A percentile compares a stretch with the other conserved stretches of the same genome.
Evolutionary conservation across 768 basidiomycete species (phyloP).

Genomic region (Guyanaporus albipodus): DNA sequence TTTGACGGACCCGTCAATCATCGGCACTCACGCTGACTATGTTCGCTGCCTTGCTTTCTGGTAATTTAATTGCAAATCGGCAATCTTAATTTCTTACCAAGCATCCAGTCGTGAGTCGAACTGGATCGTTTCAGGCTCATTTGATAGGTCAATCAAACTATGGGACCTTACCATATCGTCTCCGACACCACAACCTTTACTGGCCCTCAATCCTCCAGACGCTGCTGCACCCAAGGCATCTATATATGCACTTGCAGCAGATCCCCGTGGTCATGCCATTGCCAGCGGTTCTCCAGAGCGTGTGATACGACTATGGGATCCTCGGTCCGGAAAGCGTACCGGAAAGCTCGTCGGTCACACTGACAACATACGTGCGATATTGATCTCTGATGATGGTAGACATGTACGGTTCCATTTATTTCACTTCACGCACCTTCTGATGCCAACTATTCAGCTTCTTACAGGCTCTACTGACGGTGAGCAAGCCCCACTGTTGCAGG

Average conservation of each 20-base stretch:
- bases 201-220: constrained; percentile 67
- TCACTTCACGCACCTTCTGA: constrained; percentile 7
- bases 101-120: constrained; percentile 62
- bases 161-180: constrained; percentile 73
- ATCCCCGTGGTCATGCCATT: constrained; percentile 74
- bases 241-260: constrained; percentile 75
- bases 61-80: constrained; percentile 33
- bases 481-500: constrained; percentile 6
- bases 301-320: constrained; percentile 91
- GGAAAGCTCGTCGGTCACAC: constrained; percentile 94
- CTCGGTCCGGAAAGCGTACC: constrained; percentile 73
- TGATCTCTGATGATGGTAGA: constrained; percentile 86
- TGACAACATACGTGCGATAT: constrained; percentile 89
- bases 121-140: constrained; percentile 92
- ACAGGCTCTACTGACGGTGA: constrained; percentile 77
- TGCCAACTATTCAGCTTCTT: constrained; percentile 48
- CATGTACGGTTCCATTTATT: constrained; percentile 55
- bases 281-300: constrained; percentile 91
- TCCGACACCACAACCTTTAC: constrained; percentile 46
- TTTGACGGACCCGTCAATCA: constrained; percentile 55
- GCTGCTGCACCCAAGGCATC: constrained; percentile 62
- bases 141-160: constrained; percentile 89
- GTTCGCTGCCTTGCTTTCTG: constrained; percentile 76
- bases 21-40: constrained; percentile 83
- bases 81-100: constrained; percentile 10